Conservation (phyloP, 129 eudicot genomes). For the Lactuca sativa region DNA sequence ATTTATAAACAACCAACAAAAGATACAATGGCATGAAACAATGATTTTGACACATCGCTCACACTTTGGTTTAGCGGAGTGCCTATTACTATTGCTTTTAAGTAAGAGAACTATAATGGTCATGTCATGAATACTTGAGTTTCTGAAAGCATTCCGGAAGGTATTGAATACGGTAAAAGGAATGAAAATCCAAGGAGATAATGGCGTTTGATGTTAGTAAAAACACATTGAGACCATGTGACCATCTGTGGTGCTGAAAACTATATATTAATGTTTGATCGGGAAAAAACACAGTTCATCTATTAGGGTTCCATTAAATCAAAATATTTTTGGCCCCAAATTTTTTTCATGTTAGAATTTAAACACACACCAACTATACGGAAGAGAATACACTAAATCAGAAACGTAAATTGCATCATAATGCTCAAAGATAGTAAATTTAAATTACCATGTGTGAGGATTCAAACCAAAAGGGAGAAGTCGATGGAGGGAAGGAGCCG, state of each 20-base stretch:
- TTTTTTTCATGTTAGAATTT: slow-evolving; percentile 1
- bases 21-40: too few relatives aligned
- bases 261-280: too few relatives aligned
- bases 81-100: neutral
- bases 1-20: too few relatives aligned
- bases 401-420: too few relatives aligned
- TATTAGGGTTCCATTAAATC: slow-evolving; percentile 9
- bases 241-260: neutral
- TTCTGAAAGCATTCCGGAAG: neutral
- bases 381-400: neutral
- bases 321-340: neutral
- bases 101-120: neutral
- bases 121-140: neutral
- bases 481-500: too few relatives aligned
- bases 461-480: too few relatives aligned
- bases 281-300: slow-evolving; percentile 1
- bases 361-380: neutral
- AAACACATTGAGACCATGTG: neutral
- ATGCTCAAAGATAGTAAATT: too few relatives aligned
- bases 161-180: neutral
- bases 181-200: neutral
- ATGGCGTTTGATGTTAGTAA: neutral
- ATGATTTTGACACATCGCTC: too few relatives aligned
- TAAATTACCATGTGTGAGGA: too few relatives aligned
- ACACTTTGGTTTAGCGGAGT: slow-evolving; percentile 1